Base-by-base conservation (phyloP, 306 rosid genomes). In the Luffa aegyptiaca region DNA sequence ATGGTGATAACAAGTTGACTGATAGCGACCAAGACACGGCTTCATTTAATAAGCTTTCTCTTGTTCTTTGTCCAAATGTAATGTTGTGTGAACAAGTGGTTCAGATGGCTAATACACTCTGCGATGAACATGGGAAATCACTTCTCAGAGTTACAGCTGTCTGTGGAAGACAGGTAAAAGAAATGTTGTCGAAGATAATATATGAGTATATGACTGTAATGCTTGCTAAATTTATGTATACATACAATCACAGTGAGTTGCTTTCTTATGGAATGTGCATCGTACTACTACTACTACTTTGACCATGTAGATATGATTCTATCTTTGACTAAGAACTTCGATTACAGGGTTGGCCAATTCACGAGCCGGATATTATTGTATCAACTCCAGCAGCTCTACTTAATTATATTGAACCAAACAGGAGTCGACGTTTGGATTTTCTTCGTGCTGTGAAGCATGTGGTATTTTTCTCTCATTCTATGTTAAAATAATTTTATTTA, bases 321-420 rank as follows among this genome's bases (percentile, higher is more conserved):
- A 80, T 63, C 58, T 62, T 59, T 42, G 49, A 66, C 37, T 44
- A 26, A 65, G 66, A 75, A 73, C 75, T 57, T 82, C 83, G 61
- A 69, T 11, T 86, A 68, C 89, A 95, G 97, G 97, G 97, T 52
- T 95, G 98, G 98, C 97, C 97, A 14, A 83, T 82, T 80, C 86
- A 69, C 56, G 86, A 83, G 79, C 98, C 98, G 10, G 93, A 94
- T 80, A 83, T 94, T 70, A 81, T 94, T 80, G 98, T 95, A 84
- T 88, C 97, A 2, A 95, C 98, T 66, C 98, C 98, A 36, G 97
- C 92, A 56, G 96, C 98, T 65, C 96, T 95, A 82, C 92, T 95
- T 62, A 95, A 92, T 84, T 85, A 89, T 84, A 88, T 95, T 76
- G 97, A 91, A 10, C 86, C 87, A 45, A 83, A 86, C 81, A 91